Conservation (phyloP, 495 filamentous ascomycete species). For the Durotheca rogersii region DNA sequence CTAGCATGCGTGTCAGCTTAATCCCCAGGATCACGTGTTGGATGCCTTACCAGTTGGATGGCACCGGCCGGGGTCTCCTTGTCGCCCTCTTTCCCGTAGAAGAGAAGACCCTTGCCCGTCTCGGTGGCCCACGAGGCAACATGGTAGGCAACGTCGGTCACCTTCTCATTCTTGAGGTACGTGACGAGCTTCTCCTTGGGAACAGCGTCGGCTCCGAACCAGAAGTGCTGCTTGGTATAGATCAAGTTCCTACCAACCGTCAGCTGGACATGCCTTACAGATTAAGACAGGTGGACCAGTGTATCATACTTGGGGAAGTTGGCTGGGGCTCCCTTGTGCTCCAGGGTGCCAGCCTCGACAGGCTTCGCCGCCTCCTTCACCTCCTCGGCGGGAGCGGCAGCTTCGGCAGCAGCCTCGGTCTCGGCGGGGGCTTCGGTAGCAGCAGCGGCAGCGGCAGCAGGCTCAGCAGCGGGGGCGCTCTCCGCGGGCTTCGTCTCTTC, state of each 20-base stretch:
- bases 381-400: conserved; percentile 42
- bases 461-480: conserved; percentile 38
- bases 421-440: conserved; percentile 53
- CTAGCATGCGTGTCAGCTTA: conserved; percentile 46
- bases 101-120: conserved; percentile 94
- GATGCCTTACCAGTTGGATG: conserved; percentile 72
- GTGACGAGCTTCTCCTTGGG: conserved; percentile 68
- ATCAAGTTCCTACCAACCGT: conserved; percentile 45
- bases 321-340: conserved; percentile 80
- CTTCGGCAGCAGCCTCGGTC: conserved; percentile 44
- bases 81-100: conserved; percentile 84
- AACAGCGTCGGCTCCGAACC: conserved; percentile 82
- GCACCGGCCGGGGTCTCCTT: conserved; percentile 78
- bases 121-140: conserved; percentile 84
- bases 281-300: not conserved
- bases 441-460: conserved; percentile 44
- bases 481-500: conserved; percentile 44
- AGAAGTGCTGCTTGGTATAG: conserved; percentile 68
- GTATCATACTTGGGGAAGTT: conserved; percentile 80
- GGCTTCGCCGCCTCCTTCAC: conserved; percentile 62
- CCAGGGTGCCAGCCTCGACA: conserved; percentile 72
- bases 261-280: conserved; percentile 13
- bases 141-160: conserved; percentile 69
- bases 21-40: not conserved
- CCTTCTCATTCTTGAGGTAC: conserved; percentile 87